phyloP scores from a whole-genome alignment of 768 basidiomycete species.

The Macrolepiota fuliginosa region DNA sequence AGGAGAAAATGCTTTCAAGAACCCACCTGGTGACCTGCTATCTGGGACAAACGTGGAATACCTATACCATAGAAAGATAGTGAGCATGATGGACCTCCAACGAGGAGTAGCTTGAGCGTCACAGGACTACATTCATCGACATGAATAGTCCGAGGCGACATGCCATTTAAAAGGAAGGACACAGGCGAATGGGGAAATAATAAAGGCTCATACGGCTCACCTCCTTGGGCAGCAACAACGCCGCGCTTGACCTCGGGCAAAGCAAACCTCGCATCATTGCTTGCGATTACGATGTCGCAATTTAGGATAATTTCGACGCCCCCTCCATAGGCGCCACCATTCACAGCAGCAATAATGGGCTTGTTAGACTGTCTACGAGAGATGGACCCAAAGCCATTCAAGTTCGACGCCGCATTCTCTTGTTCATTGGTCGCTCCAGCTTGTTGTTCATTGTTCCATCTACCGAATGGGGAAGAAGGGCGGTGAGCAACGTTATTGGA shows the following conservation, averaged over 20 bases:
- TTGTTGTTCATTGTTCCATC: slow-evolving; percentile 59
- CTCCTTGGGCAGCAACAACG: slow-evolving; percentile 70
- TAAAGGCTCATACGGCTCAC: slow-evolving; percentile 31
- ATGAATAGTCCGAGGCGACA: background rate
- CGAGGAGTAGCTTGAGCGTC: background rate
- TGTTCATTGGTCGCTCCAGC: slow-evolving; percentile 42
- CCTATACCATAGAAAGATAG: slow-evolving; percentile 30
- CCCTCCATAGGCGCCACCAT: slow-evolving; percentile 70
- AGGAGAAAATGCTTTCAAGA: background rate
- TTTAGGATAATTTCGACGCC: slow-evolving; percentile 70
- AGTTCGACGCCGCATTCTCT: slow-evolving; percentile 33
- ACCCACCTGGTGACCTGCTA: slow-evolving; percentile 71
- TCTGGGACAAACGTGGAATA: slow-evolving; percentile 65
- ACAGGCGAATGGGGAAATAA: background rate
- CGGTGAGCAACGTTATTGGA: background rate
- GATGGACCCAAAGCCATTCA: slow-evolving; percentile 69
- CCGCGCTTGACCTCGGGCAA: slow-evolving; percentile 80
- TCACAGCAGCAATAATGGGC: slow-evolving; percentile 79
- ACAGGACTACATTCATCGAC: background rate
- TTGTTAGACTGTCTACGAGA: slow-evolving; percentile 68
- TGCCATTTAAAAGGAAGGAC: background rate
- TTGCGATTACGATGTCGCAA: slow-evolving; percentile 74
- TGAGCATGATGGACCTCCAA: slow-evolving; percentile 2
- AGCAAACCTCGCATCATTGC: slow-evolving; percentile 64
- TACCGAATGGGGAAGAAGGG: slow-evolving; percentile 22